Evolutionary conservation across 2,329 filamentous ascomycete genomes (phyloP), one percentile per base, ranked within the genome.

Genomic region (Venturia effusa): DNA sequence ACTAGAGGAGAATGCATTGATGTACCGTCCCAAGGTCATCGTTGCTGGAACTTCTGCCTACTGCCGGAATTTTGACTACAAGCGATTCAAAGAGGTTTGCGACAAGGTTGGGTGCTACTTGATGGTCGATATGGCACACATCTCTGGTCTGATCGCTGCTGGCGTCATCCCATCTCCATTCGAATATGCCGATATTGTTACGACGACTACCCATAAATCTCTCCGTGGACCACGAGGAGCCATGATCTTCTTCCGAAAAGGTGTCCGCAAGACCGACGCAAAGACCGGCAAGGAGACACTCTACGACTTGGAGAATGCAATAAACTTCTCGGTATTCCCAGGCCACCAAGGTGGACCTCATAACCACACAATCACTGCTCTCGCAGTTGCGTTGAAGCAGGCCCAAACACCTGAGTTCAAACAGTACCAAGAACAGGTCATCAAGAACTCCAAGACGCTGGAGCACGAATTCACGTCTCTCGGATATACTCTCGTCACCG

Each of bases 201-300:
- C 94, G 59, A 99, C 94, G 27, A 99, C 94, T 43, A 97, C 91
- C 67, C 94, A 99, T 84, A 99, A 99, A 82, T 96, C 91, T 66
- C 84, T 99, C 67, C 89, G 94, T 74, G 94, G 94, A 43, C 94
- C 94, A 43, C 87, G 94, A 73, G 94, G 94, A 69, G 94, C 94
- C 71, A 90, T 99, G 86, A 99, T 99, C 76, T 99, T 99, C 84
- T 99, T 88, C 86, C 88, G 94, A 70, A 95, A 90, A 78, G 94
- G 94, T 67, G 89, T 97, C 40, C 84, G 93, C 69, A 87, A 85
- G 74, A 85, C 87, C 62, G 89, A 96, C 75, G 79, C 88, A 66
- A 96, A 96, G 83, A 91, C 88, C 60, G 92, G 92, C 73, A 88
- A 89, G 75, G 87, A 96, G 72, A 86, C 88, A 69, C 77, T 90